Evolutionary conservation across 208 protist genomes (phyloP), one percentile per base, ranked within the genome.

Genomic region (Balamuthia mandrillaris): DNA sequence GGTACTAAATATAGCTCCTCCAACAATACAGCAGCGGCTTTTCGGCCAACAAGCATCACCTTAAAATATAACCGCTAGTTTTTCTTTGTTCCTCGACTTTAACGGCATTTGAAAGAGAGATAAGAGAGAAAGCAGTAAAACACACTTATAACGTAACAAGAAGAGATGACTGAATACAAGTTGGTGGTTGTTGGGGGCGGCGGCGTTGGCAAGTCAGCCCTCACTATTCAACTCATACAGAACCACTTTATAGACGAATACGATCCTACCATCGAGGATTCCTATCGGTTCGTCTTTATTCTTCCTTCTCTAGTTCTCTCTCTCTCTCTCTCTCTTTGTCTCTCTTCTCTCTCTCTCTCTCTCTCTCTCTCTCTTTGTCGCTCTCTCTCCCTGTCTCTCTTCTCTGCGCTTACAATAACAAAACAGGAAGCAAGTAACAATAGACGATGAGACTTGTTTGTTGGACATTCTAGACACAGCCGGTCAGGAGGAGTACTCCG

Each of bases 211-310:
- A 74, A 74, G 65, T 51, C 37, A 24, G 92, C 93, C 35, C 65
- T 95, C 0, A 94, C 92, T 0, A 94, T 95, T 44, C 91, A 89
- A 44, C 88, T 95, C 16, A 88, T 94, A 4, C 78, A 91, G 0
- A 84, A 90, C 21, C 52, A 91, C n/a, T 95, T 95, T 60, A 24
- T 95, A 1, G 86, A 92, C 21, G 89, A 92, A 65, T 95, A 95
- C 52, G 93, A 94, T 65, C 91, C 91, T 1, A 94, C 92, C 16
- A 95, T 95, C 77, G 65, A 74, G 41, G 65, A 74, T 18, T 51
- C 39, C 65, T 74, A 74, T 42, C 65, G 65, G 65, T 74, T 21
- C 37, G 24, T 16, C 1, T n/a, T n/a, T n/a, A n/a, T n/a, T n/a
- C n/a, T n/a, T n/a, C n/a, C n/a, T n/a, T n/a, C n/a, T 3, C 5